Base-by-base conservation (phyloP, 208 protist species). In the Herpetomonas muscarum region DNA sequence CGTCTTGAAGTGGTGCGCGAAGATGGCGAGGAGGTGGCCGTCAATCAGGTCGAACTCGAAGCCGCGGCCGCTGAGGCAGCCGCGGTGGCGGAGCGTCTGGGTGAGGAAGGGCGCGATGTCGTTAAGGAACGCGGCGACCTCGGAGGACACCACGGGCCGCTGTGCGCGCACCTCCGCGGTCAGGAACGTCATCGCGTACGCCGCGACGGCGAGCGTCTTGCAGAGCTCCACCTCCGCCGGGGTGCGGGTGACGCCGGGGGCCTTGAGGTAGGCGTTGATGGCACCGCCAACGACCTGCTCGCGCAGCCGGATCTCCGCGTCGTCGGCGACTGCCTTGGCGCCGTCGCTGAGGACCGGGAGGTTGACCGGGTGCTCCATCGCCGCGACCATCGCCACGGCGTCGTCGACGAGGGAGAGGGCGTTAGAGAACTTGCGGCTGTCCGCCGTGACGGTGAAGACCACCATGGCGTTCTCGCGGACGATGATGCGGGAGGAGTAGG, bases 401-500 rank as follows among this genome's bases (percentile, higher is more conserved):
- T 62, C 68, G 21, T 54, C 46, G 44, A 79, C 70, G 26, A 94
- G 61, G 57, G 68, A 56, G n/a, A 87, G 57, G 42, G 81, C 73
- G 25, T 78, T 73, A 1, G 81, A 75, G 47, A 90, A 90, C 45
- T 71, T 64, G 31, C 53, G 19, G 52, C 83, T 86, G 62, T 82
- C 68, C 10, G 81, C 79, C 13, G 69, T 74, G 17, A 93, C 77
- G 15, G 81, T 80, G 61, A 96, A 96, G 24, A 87, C 83, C 24
- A 93, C 61, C 39, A 93, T 67, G 19, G 80, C 81, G 58, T 92
- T 92, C 56, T 96, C 89, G 46, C 74, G 81, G 30, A 69, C 70
- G 47, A 96, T 67, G 41, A 96, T 85, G 63, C 89, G 80, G 24
- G 86, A 89, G 1, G 81, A 80, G 73, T 88, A 96, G 50, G 77